Evolutionary conservation across 805 yeast species (phyloP).

Genomic region (Yamadazyma kitorensis): DNA sequence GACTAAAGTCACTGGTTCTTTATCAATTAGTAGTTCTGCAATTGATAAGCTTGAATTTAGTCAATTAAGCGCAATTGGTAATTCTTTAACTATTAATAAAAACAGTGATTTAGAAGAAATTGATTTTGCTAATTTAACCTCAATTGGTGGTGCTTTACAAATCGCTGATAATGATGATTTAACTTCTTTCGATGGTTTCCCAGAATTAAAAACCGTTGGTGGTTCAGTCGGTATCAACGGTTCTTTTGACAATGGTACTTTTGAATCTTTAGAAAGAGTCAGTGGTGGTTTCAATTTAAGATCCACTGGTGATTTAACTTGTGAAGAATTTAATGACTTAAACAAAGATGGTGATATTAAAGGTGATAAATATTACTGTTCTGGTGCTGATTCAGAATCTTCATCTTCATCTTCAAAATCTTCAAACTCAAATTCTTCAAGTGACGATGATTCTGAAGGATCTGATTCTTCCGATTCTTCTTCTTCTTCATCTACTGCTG

Average conservation of each 20-base stretch:
- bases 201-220: constrained; percentile 65
- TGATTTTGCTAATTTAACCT: constrained; percentile 65
- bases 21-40: constrained; percentile 75
- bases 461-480: constrained; percentile 23
- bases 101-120: constrained; percentile 71
- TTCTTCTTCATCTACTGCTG: constrained; percentile 17
- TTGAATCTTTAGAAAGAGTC: constrained; percentile 71
- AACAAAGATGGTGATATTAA: constrained; percentile 79
- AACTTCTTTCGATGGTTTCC: constrained; percentile 67
- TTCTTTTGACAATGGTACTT: constrained; percentile 73
- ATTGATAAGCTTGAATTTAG: constrained; percentile 55
- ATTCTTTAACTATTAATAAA: constrained; percentile 69
- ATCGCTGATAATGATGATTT: constrained; percentile 82
- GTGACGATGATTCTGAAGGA: constrained; percentile 11
- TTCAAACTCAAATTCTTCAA: constrained; percentile 23
- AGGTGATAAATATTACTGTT: constrained; percentile 84
- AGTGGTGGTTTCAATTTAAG: constrained; percentile 89
- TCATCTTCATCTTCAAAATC: constrained; percentile 43
- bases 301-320: constrained; percentile 75
- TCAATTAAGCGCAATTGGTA: constrained; percentile 65
- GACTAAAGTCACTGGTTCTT: constrained; percentile 71
- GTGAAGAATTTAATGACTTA: constrained; percentile 69
- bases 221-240: constrained; percentile 88
- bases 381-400: constrained; percentile 51
- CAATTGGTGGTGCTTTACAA: constrained; percentile 91